These are phyloP conservation scores for Nicotiana paniculata DNA, from an alignment of 257 asterid genomes.

Conservation along the genomic window DNA sequence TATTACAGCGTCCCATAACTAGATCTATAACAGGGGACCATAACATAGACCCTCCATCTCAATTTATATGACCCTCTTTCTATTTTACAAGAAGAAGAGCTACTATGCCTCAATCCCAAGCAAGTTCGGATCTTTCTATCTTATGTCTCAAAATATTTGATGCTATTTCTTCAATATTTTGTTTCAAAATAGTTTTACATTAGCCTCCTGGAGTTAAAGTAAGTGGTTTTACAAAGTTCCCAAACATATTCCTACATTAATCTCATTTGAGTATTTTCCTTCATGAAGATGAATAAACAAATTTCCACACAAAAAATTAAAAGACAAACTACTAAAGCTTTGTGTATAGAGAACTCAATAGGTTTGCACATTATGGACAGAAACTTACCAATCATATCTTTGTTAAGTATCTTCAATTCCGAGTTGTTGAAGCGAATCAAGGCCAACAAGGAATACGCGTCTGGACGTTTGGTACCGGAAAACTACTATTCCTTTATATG, in stretches of 20 bases:
- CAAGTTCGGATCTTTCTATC: neutral
- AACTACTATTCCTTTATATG: slow-evolving; percentile 87
- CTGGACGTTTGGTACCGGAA: slow-evolving; percentile 64
- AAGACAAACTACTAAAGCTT: neutral
- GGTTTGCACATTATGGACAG: neutral
- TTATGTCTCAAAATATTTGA: neutral
- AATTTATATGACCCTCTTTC: neutral
- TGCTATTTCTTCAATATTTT: neutral
- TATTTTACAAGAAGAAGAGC: neutral
- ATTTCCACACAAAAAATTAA: neutral
- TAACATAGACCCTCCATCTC: neutral
- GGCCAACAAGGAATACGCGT: slow-evolving; percentile 80
- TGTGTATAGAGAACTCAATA: neutral
- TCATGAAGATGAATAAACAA: neutral
- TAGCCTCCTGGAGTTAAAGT: neutral
- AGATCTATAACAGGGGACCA: neutral
- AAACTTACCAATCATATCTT: slow-evolving; percentile 16
- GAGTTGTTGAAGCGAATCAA: slow-evolving; percentile 64
- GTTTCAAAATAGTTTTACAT: neutral
- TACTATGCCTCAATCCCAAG: neutral
- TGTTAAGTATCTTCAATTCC: slow-evolving; percentile 40
- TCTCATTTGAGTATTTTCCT: neutral
- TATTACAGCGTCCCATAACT: neutral
- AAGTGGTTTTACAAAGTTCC: neutral
- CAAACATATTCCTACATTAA: neutral